Evolutionary conservation across 805 yeast genomes (phyloP), one percentile per base, ranked within the genome.

Genomic region (Lachancea cidri): DNA sequence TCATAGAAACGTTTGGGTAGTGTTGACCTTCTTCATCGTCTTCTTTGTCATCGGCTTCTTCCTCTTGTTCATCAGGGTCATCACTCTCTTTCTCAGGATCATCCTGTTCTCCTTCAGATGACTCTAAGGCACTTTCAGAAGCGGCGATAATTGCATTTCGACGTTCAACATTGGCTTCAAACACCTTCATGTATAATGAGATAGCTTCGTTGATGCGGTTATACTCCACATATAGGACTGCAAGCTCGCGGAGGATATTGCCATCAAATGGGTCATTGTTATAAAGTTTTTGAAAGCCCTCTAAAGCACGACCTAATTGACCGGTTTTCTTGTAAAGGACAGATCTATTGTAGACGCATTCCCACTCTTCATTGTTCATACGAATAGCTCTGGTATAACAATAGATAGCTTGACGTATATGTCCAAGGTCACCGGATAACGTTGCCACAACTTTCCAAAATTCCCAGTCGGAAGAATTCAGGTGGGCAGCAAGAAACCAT

Each of bases 391-490:
- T 72, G 8, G 81, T 72, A 53, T 81, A 86, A 64, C 95, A 85
- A 48, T 83, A 82, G 14, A 84, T 70, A 0, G 95, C 95, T 60
- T 85, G 94, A 33, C 84, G 76, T 2, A 70, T 66, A 52, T 81
- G 85, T 1, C 85, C 85, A 50, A 84, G 64, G 30, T 79, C 81
- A 1, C 67, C 71, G 41, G 86, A 77, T 40, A 78, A 60, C 40
- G 76, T 83, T 0, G 83, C 97, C 20, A 93, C 84, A 20, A 73
- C 73, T 29, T 79, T 77, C 88, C 96, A 86, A 48, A 86, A 78
- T 19, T 72, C 80, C 53, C 79, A 77, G 64, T 89, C 95, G 60
- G 79, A 75, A 0, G 86, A 79, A 48, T 82, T 79, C 11, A 84
- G 65, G 55, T 80, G 84, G 1, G 96, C 89, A 20, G 95, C 93